phyloP scores from a whole-genome alignment of 495 filamentous ascomycete genomes.

The Aspergillus sparsus region DNA sequence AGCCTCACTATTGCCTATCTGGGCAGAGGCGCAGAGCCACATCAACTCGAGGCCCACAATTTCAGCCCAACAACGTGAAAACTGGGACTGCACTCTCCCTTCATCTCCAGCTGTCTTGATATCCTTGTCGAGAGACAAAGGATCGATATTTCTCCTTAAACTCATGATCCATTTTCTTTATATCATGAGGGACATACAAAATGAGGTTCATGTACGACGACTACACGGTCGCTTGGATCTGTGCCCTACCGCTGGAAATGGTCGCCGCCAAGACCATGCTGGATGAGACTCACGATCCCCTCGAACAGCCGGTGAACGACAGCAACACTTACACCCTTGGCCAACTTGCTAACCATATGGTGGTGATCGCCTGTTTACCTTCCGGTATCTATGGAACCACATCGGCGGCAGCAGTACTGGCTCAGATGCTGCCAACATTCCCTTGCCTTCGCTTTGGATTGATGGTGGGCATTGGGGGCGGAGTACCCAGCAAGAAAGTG shows the following conservation, averaged over 20 bases:
- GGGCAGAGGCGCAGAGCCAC: too few relatives aligned
- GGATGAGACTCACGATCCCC: neutral
- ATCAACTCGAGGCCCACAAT: too few relatives aligned
- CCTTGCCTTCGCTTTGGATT: slow-evolving; percentile 36
- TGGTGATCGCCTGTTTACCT: slow-evolving; percentile 30
- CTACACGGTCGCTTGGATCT: neutral
- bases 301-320: neutral
- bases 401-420: slow-evolving; percentile 30
- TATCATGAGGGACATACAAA: too few relatives aligned
- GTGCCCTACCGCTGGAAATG: neutral
- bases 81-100: too few relatives aligned
- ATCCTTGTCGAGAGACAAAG: too few relatives aligned
- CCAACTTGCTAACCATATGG: slow-evolving; percentile 30
- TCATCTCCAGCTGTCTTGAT: too few relatives aligned
- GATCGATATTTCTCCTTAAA: too few relatives aligned
- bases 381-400: slow-evolving; percentile 28
- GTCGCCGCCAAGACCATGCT: neutral
- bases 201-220: neutral
- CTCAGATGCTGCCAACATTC: slow-evolving; percentile 33
- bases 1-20: too few relatives aligned
- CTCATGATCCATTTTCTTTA: too few relatives aligned
- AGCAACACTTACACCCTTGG: neutral
- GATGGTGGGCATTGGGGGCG: slow-evolving; percentile 43
- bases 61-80: too few relatives aligned
- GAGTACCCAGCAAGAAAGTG: slow-evolving; percentile 16